These are phyloP conservation scores for Lichina pygmaea DNA, from an alignment of 495 filamentous ascomycete species.

Conservation along the genomic window DNA sequence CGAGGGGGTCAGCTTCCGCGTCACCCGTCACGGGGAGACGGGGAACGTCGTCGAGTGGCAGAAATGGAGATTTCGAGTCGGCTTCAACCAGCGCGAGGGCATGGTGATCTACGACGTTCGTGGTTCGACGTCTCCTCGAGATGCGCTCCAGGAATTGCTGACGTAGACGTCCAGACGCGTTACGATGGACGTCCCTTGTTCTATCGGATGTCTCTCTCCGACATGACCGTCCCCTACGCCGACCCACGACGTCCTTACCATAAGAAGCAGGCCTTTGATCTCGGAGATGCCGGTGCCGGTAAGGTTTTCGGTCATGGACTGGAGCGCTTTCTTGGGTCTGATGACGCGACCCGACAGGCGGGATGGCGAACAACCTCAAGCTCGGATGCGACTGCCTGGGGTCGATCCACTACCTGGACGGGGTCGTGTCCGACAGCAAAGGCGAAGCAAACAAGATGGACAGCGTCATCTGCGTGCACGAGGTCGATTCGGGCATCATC, in stretches of 20 bases:
- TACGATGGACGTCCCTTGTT: conserved; percentile 43
- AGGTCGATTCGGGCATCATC: conserved; percentile 39
- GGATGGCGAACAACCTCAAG: conserved; percentile 30
- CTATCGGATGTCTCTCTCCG: conserved; percentile 42
- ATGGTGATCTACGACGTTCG: conserved; percentile 11
- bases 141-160: too few species aligned
- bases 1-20: conserved; percentile 42
- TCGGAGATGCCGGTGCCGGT: conserved; percentile 39
- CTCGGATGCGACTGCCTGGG: conserved; percentile 49
- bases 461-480: conserved; percentile 59
- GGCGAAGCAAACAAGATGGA: conserved; percentile 33
- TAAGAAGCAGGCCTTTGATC: conserved; percentile 42
- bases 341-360: neutral
- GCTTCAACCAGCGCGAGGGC: conserved; percentile 14
- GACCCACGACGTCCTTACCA: conserved; percentile 41
- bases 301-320: too few species aligned
- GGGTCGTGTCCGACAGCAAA: conserved; percentile 22
- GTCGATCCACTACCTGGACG: conserved; percentile 46
- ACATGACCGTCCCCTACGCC: conserved; percentile 43
- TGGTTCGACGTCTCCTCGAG: neutral
- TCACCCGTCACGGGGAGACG: conserved; percentile 15
- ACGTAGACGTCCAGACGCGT: conserved; percentile 13
- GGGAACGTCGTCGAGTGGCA: conserved; percentile 8
- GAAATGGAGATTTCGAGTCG: conserved; percentile 13
- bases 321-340: conserved; percentile 13